Percentiles rank a stretch among this genome's conserved stretches.
These are phyloP conservation scores for Mesembryanthemum crystallinum DNA, from an alignment of 148 eudicot species.

Conservation along the genomic window DNA sequence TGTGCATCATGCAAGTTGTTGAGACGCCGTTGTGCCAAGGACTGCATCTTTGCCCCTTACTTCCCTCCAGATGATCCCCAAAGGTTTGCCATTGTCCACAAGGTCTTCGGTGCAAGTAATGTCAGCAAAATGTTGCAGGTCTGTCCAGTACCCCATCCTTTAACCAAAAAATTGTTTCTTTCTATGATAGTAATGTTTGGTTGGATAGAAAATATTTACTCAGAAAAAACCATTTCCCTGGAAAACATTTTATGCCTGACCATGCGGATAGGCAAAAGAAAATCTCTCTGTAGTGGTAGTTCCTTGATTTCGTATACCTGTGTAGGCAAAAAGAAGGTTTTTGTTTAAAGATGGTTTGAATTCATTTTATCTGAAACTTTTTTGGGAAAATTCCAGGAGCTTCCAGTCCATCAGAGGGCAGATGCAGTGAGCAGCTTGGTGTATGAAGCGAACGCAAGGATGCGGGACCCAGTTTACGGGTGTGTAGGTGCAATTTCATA, in stretches of 20 bases:
- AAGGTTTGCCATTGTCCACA: slow-evolving; percentile 85
- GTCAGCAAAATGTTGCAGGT: slow-evolving; percentile 96
- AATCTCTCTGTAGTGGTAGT: too few species aligned
- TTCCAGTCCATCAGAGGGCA: slow-evolving; percentile 61
- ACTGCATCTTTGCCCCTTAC: slow-evolving; percentile 86
- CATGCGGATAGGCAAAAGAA: too few species aligned
- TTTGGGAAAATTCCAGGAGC: slow-evolving; percentile 45
- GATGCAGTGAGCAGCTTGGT: slow-evolving; percentile 93
- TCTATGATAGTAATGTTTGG: not conserved
- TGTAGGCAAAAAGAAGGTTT: too few species aligned
- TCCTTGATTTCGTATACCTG: too few species aligned
- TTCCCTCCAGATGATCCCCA: slow-evolving; percentile 89
- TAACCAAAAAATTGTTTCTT: not conserved
- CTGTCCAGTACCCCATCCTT: not conserved
- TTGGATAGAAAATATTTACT: too few species aligned
- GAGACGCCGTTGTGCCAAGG: slow-evolving; percentile 84
- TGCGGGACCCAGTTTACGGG: slow-evolving; percentile 84
- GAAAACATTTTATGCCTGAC: too few species aligned
- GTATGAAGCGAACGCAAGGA: slow-evolving; percentile 78
- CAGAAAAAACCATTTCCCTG: too few species aligned
- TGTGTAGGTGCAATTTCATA: slow-evolving; percentile 87
- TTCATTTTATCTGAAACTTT: not conserved
- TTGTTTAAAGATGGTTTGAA: not conserved
- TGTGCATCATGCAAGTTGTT: slow-evolving; percentile 93
- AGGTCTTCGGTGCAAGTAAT: slow-evolving; percentile 92